Conservation (phyloP, 2,329 filamentous ascomycete species). For the Verticillium klebahnii region DNA sequence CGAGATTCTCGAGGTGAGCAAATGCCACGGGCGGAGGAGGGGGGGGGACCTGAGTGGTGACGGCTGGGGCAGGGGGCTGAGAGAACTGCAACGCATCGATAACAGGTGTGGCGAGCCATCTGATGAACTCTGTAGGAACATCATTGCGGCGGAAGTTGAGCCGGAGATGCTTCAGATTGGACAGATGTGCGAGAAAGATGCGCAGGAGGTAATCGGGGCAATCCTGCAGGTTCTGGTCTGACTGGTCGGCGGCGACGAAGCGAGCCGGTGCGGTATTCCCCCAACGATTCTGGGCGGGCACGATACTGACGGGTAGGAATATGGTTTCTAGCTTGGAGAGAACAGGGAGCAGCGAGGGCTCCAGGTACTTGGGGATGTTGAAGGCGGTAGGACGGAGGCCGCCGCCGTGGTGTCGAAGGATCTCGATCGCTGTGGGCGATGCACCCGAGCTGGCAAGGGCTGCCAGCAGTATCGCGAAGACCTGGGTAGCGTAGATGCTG, state of each 20-base stretch:
- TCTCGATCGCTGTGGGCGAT: conserved; percentile 38
- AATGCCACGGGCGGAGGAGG: conserved; percentile 22
- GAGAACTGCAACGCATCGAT: neutral
- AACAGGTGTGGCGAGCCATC: conserved; percentile 28
- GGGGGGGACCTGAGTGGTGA: neutral
- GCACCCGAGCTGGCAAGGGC: conserved; percentile 35
- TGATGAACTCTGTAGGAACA: conserved; percentile 25
- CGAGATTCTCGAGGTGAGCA: conserved; percentile 31
- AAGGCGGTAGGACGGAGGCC: conserved; percentile 39
- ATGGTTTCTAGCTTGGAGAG: conserved; percentile 42
- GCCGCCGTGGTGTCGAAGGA: conserved; percentile 31
- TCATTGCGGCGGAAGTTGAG: conserved; percentile 38
- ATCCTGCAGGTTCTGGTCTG: neutral
- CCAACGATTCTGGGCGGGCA: neutral
- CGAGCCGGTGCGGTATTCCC: neutral
- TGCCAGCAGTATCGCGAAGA: conserved; percentile 36
- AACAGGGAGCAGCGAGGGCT: conserved; percentile 31
- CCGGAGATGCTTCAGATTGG: conserved; percentile 46
- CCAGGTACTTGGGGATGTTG: conserved; percentile 34
- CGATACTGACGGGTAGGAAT: conserved; percentile 21
- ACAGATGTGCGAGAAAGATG: conserved; percentile 32
- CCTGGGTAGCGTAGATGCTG: conserved; percentile 20
- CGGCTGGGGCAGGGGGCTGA: neutral
- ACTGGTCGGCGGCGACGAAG: neutral
- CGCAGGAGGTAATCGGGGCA: conserved; percentile 16